A percentile compares a stretch with the other conserved stretches of the same genome.
Conservation (phyloP, 257 asterid species). For the Solanum virginianum region DNA sequence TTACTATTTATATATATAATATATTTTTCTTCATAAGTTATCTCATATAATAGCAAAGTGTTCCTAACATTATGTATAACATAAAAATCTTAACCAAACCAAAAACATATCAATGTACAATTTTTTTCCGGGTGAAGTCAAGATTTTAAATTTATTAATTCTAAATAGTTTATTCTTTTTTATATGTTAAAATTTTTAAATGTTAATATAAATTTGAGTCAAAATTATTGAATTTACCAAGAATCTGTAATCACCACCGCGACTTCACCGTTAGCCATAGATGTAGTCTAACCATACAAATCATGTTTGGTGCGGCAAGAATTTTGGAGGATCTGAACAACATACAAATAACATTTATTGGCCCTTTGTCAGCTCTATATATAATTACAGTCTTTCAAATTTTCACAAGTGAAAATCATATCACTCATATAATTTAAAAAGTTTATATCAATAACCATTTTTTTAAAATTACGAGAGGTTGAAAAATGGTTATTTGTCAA, state of each 20-base stretch:
- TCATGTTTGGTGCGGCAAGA: not conserved
- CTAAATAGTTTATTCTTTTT: not conserved
- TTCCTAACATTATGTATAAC: not conserved
- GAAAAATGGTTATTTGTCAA: not conserved
- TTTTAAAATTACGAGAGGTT: not conserved
- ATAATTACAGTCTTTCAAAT: not conserved
- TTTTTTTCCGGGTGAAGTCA: accelerated
- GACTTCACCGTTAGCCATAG: not conserved
- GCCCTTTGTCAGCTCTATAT: not conserved
- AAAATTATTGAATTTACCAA: not conserved
- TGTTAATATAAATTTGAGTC: not conserved
- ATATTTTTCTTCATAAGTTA: not conserved
- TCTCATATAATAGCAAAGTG: not conserved
- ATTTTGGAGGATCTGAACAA: not conserved
- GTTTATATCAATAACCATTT: not conserved
- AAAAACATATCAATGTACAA: not conserved
- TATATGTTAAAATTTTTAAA: not conserved
- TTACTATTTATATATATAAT: not conserved
- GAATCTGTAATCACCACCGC: not conserved
- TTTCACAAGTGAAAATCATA: not conserved
- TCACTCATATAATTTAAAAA: not conserved
- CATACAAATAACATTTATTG: not conserved
- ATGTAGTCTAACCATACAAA: not conserved
- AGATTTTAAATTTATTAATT: not conserved
- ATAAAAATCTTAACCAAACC: not conserved